Percentiles rank a stretch among this genome's conserved stretches.
Evolutionary conservation across 495 filamentous ascomycete species (phyloP).

Genomic region (Saxophila tyrrhenica): DNA sequence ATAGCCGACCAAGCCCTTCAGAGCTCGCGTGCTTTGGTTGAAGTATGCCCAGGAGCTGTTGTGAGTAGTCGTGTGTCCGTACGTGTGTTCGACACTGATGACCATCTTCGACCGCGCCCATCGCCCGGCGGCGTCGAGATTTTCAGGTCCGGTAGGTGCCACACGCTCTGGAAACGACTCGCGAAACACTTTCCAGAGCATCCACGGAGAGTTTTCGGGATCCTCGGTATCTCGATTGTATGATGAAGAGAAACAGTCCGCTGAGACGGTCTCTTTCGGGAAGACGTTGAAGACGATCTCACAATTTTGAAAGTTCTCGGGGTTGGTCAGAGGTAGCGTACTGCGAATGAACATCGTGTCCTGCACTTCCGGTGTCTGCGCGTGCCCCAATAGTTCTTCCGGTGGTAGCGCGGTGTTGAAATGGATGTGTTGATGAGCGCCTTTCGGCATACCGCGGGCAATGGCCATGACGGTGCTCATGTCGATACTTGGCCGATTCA

Average conservation of each 20-base stretch:
- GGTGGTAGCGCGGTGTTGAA: conserved; percentile 32
- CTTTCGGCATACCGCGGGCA: conserved; percentile 26
- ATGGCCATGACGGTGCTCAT: conserved; percentile 25
- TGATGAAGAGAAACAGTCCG: conserved; percentile 21
- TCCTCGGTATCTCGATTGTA: conserved; percentile 21
- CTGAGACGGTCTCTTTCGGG: conserved; percentile 6
- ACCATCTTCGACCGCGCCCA: conserved; percentile 19
- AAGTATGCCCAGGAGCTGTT: conserved; percentile 31
- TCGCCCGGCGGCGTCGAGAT: conserved; percentile 8
- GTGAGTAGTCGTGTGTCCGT: conserved; percentile 3
- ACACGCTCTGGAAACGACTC: conserved; percentile 7
- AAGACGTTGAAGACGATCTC: conserved; percentile 31
- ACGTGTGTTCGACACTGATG: conserved; percentile 3
- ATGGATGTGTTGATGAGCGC: conserved; percentile 29
- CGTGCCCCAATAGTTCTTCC: conserved; percentile 20
- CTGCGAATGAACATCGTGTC: conserved; percentile 28
- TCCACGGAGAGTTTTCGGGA: conserved; percentile 18
- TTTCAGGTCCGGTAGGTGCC: neutral
- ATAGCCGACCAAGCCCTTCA: conserved; percentile 32
- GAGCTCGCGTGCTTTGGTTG: conserved; percentile 30
- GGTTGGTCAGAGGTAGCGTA: conserved; percentile 14
- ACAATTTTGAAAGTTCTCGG: conserved; percentile 15
- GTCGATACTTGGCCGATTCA: conserved; percentile 27
- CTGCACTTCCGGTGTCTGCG: conserved; percentile 6
- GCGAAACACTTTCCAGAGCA: conserved; percentile 24